Evolutionary conservation across 2,329 filamentous ascomycete genomes (phyloP), one percentile per base, ranked within the genome.

Genomic region (Phialophora chinensis): DNA sequence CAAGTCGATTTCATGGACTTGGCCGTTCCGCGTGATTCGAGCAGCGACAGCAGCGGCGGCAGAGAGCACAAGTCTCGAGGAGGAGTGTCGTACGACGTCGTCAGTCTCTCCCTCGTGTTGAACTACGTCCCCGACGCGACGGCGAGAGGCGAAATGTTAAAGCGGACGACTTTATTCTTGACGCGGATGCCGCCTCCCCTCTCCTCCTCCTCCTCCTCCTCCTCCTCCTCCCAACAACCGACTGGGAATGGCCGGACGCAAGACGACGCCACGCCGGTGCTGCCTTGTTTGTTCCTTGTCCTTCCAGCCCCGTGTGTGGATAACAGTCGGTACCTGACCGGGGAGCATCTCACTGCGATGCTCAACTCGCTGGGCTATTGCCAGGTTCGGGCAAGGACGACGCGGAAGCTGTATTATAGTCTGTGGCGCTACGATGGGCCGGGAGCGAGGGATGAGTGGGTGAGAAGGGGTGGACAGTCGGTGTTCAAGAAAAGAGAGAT

Each of bases 1-100:
- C 88, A 96, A 77, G 92, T 97, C 76, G 92, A 99, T 77, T 98
- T 99, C 75, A 97, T 99, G 93, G 81, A 92, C 72, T 85, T 93
- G 29, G 91, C 93, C 0, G 78, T 94, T 2, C 94, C 94, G 17
- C 38, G 11, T 8, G 17, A 10, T n/a, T 25, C n/a, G 20, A 23
- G 44, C 17, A 12, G 17, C 17, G n/a, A 7, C 14, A 10, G 29
- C 7, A 33, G 31, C 31, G 11, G 8, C 10, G 12, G 33, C 77
- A 71, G 7, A 75, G 84, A 20, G 6, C 17, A 44, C n/a, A 4
- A 17, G 4, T n/a, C 25, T 11, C 4, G 17, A 52, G 25, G 4
- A 5, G 49, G 20, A 60, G 66, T 12, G 33, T 35, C 10, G 10
- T 98, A 98, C 76, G 92, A 99, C 76, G 87, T 98, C 60, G 90